Percentiles rank a stretch among this genome's conserved stretches.
phyloP scores from a whole-genome alignment of 2,329 filamentous ascomycete species.

The Ceratocystis papillata region DNA sequence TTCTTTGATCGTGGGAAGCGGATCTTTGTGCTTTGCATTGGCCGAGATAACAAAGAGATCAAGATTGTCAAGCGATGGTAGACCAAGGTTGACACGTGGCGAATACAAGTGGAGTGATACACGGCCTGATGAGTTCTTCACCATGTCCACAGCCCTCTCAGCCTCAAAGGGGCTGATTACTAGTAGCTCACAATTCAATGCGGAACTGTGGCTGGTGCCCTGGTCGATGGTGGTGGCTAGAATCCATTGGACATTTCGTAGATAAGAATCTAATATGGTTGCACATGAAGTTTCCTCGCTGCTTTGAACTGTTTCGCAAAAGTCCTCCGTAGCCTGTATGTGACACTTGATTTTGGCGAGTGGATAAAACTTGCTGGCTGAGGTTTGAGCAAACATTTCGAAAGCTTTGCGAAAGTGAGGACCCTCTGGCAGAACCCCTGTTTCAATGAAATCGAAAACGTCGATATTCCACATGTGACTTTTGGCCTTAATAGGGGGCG shows the following conservation, averaged over 20 bases:
- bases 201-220: neutral
- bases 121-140: conserved; percentile 30
- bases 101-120: conserved; percentile 43
- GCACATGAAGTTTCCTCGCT: neutral
- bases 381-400: conserved; percentile 24
- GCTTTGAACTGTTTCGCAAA: conserved; percentile 35
- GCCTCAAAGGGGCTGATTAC: conserved; percentile 54
- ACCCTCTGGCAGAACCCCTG: conserved; percentile 30
- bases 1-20: conserved; percentile 24
- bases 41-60: conserved; percentile 35
- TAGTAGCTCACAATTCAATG: conserved; percentile 32
- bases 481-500: conserved; percentile 33
- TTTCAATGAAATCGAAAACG: conserved; percentile 34
- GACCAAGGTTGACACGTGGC: conserved; percentile 35
- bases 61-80: conserved; percentile 37
- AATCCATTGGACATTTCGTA: conserved; percentile 46
- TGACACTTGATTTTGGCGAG: conserved; percentile 32
- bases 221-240: conserved; percentile 27
- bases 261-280: conserved; percentile 35
- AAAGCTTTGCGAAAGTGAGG: conserved; percentile 41
- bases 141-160: conserved; percentile 36
- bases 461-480: conserved; percentile 37
- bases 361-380: neutral
- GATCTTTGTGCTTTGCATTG: conserved; percentile 1
- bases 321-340: conserved; percentile 43